These are phyloP conservation scores for Phytopythium litorale DNA, from an alignment of 352 stramenopile species.

Conservation along the genomic window DNA sequence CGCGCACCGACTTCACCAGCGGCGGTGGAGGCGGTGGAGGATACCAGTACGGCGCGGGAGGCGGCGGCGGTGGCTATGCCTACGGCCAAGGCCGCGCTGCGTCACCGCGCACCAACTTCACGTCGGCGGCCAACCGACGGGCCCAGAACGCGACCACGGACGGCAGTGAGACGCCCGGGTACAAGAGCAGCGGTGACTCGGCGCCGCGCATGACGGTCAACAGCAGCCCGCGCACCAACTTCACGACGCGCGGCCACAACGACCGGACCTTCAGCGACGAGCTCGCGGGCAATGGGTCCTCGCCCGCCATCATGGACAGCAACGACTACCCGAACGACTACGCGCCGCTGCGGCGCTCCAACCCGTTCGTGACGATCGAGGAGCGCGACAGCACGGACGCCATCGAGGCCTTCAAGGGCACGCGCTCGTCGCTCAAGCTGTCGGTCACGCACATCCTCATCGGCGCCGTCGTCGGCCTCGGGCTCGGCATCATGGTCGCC, in stretches of 20 bases:
- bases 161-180: not conserved
- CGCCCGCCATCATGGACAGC: constrained; percentile 8
- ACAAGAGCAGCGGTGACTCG: constrained; percentile 8
- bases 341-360: constrained; percentile 21
- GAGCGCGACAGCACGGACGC: constrained; percentile 20
- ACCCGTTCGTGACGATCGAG: constrained; percentile 30
- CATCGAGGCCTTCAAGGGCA: constrained; percentile 26
- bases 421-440: constrained; percentile 40
- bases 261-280: not conserved
- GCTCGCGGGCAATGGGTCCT: constrained; percentile 1
- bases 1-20: constrained; percentile 40
- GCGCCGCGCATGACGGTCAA: constrained; percentile 8
- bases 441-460: constrained; percentile 53
- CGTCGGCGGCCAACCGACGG: constrained; percentile 4
- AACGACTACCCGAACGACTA: constrained; percentile 30
- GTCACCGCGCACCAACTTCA: constrained; percentile 37
- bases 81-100: constrained; percentile 1
- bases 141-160: constrained; percentile 3
- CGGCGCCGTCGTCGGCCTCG: constrained; percentile 43
- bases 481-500: constrained; percentile 43
- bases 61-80: not conserved
- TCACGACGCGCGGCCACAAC: constrained; percentile 20
- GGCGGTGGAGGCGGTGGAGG: not conserved
- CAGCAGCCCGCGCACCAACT: constrained; percentile 40
- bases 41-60: constrained; percentile 1